These are phyloP conservation scores for Lactarius pseudohatsudake DNA, from an alignment of 768 basidiomycete genomes.

Conservation along the genomic window DNA sequence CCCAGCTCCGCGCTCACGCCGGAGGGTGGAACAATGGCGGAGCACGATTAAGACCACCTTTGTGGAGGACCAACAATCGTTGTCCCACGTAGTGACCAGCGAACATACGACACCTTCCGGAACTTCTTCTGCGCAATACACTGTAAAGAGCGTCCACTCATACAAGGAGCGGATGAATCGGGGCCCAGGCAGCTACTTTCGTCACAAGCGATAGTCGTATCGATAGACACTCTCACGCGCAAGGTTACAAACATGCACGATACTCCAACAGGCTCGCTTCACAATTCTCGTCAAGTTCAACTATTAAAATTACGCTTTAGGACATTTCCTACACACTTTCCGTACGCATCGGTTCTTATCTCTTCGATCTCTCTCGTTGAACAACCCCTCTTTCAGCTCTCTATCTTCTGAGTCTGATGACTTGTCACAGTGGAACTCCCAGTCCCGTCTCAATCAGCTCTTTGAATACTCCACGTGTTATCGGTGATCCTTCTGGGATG, in stretches of 20 bases:
- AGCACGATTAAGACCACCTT: background rate
- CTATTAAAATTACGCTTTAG: background rate
- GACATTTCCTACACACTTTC: background rate
- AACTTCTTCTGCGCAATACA: background rate
- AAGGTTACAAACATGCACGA: no score
- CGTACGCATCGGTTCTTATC: background rate
- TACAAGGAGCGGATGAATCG: background rate
- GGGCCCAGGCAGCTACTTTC: background rate
- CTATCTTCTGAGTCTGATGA: background rate
- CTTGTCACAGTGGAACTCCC: no score
- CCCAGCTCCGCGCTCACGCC: background rate
- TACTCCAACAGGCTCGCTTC: no score
- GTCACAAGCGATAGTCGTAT: no score
- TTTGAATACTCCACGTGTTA: background rate
- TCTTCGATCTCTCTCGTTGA: background rate
- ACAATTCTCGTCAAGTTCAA: background rate
- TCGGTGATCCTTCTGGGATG: no score
- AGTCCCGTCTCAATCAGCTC: no score
- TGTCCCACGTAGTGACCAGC: no score
- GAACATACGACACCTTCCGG: background rate
- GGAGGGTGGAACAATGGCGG: slow-evolving; percentile 11
- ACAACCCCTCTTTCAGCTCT: background rate
- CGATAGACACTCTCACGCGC: no score
- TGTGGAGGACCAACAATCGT: background rate
- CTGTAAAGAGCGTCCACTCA: background rate